Base-by-base conservation (phyloP, 441 rosid species). In the Populus tomentosa region DNA sequence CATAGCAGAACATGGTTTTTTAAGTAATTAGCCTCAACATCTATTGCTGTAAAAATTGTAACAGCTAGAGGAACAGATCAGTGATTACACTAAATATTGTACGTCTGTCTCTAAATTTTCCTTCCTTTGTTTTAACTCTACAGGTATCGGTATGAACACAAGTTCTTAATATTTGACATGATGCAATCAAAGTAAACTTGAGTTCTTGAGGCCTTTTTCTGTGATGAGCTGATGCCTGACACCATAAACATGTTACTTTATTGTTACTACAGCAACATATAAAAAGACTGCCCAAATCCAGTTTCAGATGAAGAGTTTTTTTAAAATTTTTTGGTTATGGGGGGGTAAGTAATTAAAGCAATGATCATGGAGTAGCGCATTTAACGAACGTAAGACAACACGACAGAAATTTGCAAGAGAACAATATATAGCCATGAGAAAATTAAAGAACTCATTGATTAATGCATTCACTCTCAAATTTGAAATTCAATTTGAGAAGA, bases 1-100 rank as follows among this genome's bases (percentile, higher is more conserved):
- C 64, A 32, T 14, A 69, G 33, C 3, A 88, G 63, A 33, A 77
- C 63, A 20, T 73, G 75, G 70, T 33, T 81, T 85, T 40, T 79
- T 66, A 46, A 70, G 71, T 4, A 46, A 4, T 3, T 46, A 46
- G 20, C 56, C 56, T 46, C 6, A 46, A 13, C 56, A 46, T 46
- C 56, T 46, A 8, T 13, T 46, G 7, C 50, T 46, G 5, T 46
- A 46, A 46, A 16, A 46, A 46, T 46, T 14, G 20, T 46, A 0
- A 32, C 33, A 32, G 33, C 33, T 32, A 4, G 56, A 46, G 56
- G 53, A 46, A 46, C 20, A 46, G 36, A 33, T 33, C 8, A 33
- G 36, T 33, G 36, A 33, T 33, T 33, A 33, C 8, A 33, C 36
- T 33, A 33, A 33, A 33, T 33, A 33, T 33, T 33, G 36, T 1